Percentiles rank a stretch among this genome's conserved stretches.
Conservation (phyloP, 2,329 filamentous ascomycete species). For the Alternaria longipes region DNA sequence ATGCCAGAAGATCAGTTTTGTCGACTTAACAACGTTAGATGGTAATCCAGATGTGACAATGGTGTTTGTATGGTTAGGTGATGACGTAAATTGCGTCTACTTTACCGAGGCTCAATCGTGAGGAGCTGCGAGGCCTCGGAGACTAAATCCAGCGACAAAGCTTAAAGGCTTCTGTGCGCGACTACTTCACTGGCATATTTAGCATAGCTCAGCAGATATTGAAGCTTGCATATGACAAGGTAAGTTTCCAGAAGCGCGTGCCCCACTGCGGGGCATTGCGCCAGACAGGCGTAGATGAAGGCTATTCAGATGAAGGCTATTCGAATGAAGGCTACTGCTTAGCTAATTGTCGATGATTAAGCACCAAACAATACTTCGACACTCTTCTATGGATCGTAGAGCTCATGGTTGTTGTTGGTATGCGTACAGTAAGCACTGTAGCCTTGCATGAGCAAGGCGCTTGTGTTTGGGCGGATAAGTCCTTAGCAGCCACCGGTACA, state of each 20-base stretch:
- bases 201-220: neutral
- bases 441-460: neutral
- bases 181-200: neutral
- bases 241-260: neutral
- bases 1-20: neutral
- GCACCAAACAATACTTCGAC: neutral
- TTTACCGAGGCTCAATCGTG: conserved; percentile 33
- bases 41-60: neutral
- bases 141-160: neutral
- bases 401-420: neutral
- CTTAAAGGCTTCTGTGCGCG: neutral
- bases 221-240: neutral
- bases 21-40: neutral
- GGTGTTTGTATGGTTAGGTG: conserved; percentile 7
- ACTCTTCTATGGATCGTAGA: neutral
- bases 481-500: conserved; percentile 3
- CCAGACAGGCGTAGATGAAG: neutral
- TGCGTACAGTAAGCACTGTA: neutral
- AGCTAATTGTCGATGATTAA: neutral
- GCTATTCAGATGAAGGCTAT: neutral
- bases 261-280: neutral
- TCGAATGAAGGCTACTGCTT: neutral
- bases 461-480: neutral
- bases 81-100: conserved; percentile 32
- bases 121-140: conserved; percentile 14